Percentiles rank a stretch among this genome's conserved stretches.
These are phyloP conservation scores for Rhododendron griersonianum DNA, from an alignment of 148 eudicot species.

Conservation along the genomic window DNA sequence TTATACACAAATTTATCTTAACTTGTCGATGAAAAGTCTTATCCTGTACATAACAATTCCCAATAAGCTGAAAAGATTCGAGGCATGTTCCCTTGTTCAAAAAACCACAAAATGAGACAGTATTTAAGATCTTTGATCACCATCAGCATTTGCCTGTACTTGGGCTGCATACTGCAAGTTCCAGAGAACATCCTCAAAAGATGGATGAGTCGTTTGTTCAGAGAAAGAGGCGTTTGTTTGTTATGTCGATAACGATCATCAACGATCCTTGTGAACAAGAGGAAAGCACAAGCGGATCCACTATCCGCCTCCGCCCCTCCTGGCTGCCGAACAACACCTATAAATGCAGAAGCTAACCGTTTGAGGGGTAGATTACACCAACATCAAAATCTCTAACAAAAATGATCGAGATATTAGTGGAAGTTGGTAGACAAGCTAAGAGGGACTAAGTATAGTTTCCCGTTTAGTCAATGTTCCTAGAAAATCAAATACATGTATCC, in stretches of 20 bases:
- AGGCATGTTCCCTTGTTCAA: not conserved
- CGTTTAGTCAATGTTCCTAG: too few relatives aligned
- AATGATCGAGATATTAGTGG: too few relatives aligned
- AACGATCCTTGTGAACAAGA: conserved; percentile 54
- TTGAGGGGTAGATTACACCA: too few relatives aligned
- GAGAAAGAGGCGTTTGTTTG: conserved; percentile 54
- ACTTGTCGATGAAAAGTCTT: not conserved
- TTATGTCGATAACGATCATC: conserved; percentile 43
- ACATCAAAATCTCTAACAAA: too few relatives aligned
- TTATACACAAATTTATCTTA: not conserved
- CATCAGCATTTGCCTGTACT: conserved; percentile 47
- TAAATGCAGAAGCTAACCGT: not conserved
- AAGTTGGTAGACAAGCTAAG: too few relatives aligned
- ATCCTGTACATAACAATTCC: not conserved
- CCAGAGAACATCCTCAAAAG: conserved; percentile 76
- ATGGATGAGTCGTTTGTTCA: conserved; percentile 54
- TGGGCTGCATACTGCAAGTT: conserved; percentile 77
- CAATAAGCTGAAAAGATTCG: not conserved
- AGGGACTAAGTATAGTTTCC: too few relatives aligned
- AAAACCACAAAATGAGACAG: not conserved
- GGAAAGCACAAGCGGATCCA: conserved; percentile 52
- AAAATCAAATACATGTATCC: too few relatives aligned
- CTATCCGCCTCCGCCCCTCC: conserved; percentile 37
- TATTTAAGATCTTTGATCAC: conserved; percentile 34
- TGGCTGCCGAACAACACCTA: conserved; percentile 48